Base-by-base conservation (phyloP, 2,329 filamentous ascomycete genomes). In the Diplodia sapinea region DNA sequence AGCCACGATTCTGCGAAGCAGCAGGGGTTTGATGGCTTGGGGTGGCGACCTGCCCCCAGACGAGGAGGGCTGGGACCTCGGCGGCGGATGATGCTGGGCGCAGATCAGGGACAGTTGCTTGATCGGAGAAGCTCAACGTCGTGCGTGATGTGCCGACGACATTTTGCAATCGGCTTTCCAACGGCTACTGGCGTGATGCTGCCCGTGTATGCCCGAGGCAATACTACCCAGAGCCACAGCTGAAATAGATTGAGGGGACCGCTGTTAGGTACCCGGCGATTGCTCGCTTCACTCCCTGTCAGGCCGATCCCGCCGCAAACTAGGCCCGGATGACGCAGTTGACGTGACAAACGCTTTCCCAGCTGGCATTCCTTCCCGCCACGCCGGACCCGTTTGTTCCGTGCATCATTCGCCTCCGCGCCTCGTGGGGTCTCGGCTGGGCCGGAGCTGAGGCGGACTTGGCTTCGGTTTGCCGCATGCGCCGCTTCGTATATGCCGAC, bases 401-500 rank as follows among this genome's bases (percentile, higher is more conserved):
- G 33, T n/a, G 51, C 20, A 13, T 13, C 1, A 26, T 26, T 33
- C 31, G 31, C 31, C 31, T 33, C 31, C 31, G 8, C 2, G 15
- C 29, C 26, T 13, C 29, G 13, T 31, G 29, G 23, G 20, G 33
- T 31, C n/a, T 12, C 11, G 20, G 11, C 33, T 13, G 15, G 36
- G 17, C 36, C 26, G 38, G 40, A 61, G 57, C 57, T 61, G 57
- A 61, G 56, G 9, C 38, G 56, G 38, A 4, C 56, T 31, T 31
- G 51, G 13, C 29, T 13, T 54, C 51, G 17, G 52, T 38, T 20
- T 23, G 36, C 12, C 17, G 36, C 43, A 38, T 17, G 59, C 59
- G 59, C 59, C 59, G 59, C 59, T 63, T 63, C 59, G 59, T 63
- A 63, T 63, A 51, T 63, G 59, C 59, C 47, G 59, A 63, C 40